Evolutionary conservation across 768 basidiomycete species (phyloP).

Genomic region (Melanogaster broomeanus): DNA sequence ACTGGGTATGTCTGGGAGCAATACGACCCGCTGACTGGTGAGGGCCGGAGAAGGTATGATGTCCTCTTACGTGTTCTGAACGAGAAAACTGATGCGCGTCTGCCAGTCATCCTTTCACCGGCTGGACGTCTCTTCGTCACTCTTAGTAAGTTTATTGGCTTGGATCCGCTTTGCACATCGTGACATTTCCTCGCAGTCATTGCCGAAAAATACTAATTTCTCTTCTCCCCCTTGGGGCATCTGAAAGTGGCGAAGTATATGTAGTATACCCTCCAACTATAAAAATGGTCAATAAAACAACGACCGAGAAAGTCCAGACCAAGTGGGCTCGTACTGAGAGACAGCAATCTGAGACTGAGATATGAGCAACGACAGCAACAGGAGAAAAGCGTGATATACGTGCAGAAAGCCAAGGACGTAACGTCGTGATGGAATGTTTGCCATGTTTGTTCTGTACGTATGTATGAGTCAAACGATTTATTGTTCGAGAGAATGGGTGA

Average conservation of each 20-base stretch:
- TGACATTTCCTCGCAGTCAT: conserved; percentile 45
- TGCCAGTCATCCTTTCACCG: conserved; percentile 90
- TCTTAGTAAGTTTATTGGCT: conserved; percentile 62
- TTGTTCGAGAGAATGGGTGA: not conserved
- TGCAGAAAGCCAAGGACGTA: conserved; percentile 9
- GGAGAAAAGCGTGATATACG: conserved; percentile 13
- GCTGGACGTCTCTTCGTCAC: conserved; percentile 92
- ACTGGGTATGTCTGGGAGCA: conserved; percentile 99
- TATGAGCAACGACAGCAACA: conserved; percentile 11
- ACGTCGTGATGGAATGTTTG: conserved; percentile 9
- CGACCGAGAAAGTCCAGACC: not conserved
- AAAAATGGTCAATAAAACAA: not conserved
- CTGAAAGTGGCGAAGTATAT: too few species aligned
- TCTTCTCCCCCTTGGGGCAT: not conserved
- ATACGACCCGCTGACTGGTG: conserved; percentile 82
- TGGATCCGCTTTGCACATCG: not conserved
- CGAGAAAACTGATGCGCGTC: conserved; percentile 6
- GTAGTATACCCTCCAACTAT: too few species aligned
- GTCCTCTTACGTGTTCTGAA: not conserved
- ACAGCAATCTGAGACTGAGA: conserved; percentile 5
- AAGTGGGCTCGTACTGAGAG: not conserved
- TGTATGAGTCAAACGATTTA: conserved; percentile 1
- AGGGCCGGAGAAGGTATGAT: conserved; percentile 81
- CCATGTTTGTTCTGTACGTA: conserved; percentile 11
- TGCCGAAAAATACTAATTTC: conserved; percentile 62